Evolutionary conservation across 345 rosid species (phyloP).

Genomic region (Aquilaria malaccensis): DNA sequence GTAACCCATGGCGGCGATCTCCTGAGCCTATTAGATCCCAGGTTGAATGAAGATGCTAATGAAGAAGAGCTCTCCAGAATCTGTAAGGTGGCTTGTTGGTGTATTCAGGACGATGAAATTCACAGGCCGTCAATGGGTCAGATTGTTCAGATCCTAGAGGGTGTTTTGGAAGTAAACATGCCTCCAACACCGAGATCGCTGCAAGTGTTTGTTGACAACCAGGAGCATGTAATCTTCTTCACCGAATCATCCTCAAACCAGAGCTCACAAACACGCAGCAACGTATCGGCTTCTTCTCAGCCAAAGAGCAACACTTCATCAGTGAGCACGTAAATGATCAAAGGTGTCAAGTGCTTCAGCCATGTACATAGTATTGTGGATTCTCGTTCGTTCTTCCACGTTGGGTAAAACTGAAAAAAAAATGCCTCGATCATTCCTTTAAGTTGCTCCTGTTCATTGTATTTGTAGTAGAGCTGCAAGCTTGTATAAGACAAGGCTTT

Average conservation of each 20-base stretch:
- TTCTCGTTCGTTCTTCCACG: no score
- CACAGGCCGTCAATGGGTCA: conserved; percentile 77
- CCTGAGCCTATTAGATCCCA: conserved; percentile 45
- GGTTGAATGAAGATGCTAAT: conserved; percentile 34
- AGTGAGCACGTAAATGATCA: conserved; percentile 3
- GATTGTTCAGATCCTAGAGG: conserved; percentile 80
- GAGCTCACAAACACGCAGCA: conserved; percentile 25
- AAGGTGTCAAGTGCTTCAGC: neutral
- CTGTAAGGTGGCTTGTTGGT: conserved; percentile 78
- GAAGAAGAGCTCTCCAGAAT: conserved; percentile 52
- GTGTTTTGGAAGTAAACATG: conserved; percentile 45
- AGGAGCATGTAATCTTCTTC: conserved; percentile 36
- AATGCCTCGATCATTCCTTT: no score
- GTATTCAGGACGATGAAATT: conserved; percentile 75
- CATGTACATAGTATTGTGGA: no score
- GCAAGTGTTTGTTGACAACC: conserved; percentile 28
- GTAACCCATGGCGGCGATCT: conserved; percentile 41
- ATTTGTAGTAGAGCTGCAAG: no score
- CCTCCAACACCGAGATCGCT: conserved; percentile 64
- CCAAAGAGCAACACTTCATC: conserved; percentile 23
- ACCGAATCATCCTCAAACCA: conserved; percentile 38
- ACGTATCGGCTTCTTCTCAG: conserved; percentile 24
- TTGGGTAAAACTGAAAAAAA: no score
- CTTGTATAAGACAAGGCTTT: no score
- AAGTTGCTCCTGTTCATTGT: no score